Evolutionary conservation across 2,329 filamentous ascomycete genomes (phyloP), one percentile per base, ranked within the genome.

Genomic region (Colletotrichum orbiculare): DNA sequence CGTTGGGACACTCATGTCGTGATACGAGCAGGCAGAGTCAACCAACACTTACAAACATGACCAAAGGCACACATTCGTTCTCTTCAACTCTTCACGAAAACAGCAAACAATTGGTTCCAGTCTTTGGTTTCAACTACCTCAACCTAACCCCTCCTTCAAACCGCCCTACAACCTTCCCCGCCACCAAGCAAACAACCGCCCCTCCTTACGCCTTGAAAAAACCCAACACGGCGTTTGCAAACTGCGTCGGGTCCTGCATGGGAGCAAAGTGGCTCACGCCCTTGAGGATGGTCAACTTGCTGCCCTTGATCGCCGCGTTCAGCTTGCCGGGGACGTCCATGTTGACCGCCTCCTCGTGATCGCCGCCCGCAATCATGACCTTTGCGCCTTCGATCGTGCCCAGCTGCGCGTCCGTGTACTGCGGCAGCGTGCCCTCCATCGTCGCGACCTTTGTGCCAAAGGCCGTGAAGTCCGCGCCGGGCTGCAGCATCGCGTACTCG

Each of bases 211-310:
- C 64, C 35, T 64, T 61, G 56, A 77, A 69, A 43, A 75, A 78
- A 33, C 69, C 63, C 65, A 72, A 66, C 6, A 78, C 69, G 17
- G 74, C 74, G 11, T 67, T 61, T 2, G 75, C 71, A 54, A 78
- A 78, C 65, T 76, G 72, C 2, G 68, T 70, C 3, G 79, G 77
- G 67, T 81, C 74, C 67, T 81, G 79, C 13, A 80, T 39, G 2
- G 79, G 79, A 41, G 78, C 79, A 68, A 81, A 81, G 64, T 81
- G 79, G 64, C 79, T 81, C 6, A 81, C 79, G 2, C 72, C 74
- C 2, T 64, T 72, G 64, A 81, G 66, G 8, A 75, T 78, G 42
- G 73, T 69, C 48, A 78, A 59, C 56, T 71, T 70, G 61, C 79
- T 81, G 3, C 75, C 75, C n/a, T 70, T 67, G 52, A 81, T 79